Conservation (phyloP, 768 basidiomycete species). For the Amanita phalloides region DNA sequence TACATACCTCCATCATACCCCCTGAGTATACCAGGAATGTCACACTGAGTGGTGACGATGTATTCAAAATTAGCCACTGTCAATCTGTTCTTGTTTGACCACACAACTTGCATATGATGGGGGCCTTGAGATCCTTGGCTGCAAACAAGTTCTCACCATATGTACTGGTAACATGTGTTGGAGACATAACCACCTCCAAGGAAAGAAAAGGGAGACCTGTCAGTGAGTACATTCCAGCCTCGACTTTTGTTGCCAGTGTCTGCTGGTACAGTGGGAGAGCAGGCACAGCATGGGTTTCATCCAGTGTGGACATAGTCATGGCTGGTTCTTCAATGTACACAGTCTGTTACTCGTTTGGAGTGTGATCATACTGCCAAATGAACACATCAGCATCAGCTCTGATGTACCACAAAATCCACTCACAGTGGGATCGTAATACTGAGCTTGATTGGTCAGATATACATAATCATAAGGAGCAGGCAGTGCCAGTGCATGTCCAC, state of each 20-base stretch:
- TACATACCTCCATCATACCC: constrained; percentile 89
- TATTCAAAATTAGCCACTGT: too few relatives aligned
- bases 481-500: constrained; percentile 31
- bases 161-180: constrained; percentile 73
- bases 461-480: constrained; percentile 46
- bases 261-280: constrained; percentile 22
- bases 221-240: constrained; percentile 62
- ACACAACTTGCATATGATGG: too few relatives aligned
- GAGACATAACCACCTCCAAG: constrained; percentile 38
- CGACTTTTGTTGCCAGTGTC: constrained; percentile 37
- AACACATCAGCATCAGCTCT: not conserved
- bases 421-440: constrained; percentile 11
- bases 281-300: constrained; percentile 25
- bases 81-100: too few relatives aligned
- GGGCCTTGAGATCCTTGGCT: constrained; percentile 71
- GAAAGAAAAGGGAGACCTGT: constrained; percentile 29
- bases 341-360: constrained; percentile 23
- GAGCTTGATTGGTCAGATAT: constrained; percentile 49
- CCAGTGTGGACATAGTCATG: constrained; percentile 27
- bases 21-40: constrained; percentile 98
- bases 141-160: constrained; percentile 87
- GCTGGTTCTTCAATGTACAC: constrained; percentile 41
- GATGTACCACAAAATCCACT: not conserved
- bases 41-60: constrained; percentile 97
- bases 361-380: constrained; percentile 36